These are phyloP conservation scores for Oryza glaberrima DNA, from an alignment of 176 grass and related monocot genomes.

Conservation along the genomic window DNA sequence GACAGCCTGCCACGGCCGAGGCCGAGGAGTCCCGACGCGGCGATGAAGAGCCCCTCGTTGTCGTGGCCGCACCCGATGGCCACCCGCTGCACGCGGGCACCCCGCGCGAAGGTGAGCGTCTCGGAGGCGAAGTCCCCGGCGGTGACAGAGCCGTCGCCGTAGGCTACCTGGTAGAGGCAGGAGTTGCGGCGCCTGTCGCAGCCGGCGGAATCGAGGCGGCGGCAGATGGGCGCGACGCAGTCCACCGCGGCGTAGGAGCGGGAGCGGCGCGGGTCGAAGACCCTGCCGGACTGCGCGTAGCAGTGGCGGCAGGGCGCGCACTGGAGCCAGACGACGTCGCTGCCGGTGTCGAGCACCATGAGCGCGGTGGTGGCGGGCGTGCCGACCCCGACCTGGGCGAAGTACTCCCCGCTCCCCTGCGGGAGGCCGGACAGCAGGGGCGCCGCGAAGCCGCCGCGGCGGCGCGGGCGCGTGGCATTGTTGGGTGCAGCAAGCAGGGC, in stretches of 20 bases:
- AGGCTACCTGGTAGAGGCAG: slow-evolving; percentile 70
- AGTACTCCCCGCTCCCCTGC: slow-evolving; percentile 65
- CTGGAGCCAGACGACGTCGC: slow-evolving; percentile 59
- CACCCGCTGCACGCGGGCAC: slow-evolving; percentile 40
- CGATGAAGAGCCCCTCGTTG: slow-evolving; percentile 66
- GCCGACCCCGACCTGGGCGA: slow-evolving; percentile 50
- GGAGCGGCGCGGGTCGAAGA: slow-evolving; percentile 53
- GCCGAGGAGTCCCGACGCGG: slow-evolving; percentile 57
- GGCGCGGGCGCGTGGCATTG: neutral
- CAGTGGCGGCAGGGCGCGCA: slow-evolving; percentile 57
- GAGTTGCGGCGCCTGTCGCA: slow-evolving; percentile 43
- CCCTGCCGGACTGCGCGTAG: slow-evolving; percentile 48
- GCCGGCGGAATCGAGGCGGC: slow-evolving; percentile 43
- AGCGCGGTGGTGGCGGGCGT: slow-evolving; percentile 45
- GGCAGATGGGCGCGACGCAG: slow-evolving; percentile 48
- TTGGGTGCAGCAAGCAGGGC: neutral
- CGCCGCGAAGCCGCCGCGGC: slow-evolving; percentile 34
- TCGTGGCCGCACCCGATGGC: slow-evolving; percentile 66
- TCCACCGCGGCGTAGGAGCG: slow-evolving; percentile 45
- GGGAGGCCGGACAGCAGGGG: slow-evolving; percentile 52
- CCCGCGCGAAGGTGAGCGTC: slow-evolving; percentile 56
- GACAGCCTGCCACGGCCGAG: slow-evolving; percentile 54
- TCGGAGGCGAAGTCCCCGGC: slow-evolving; percentile 55
- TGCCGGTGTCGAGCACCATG: slow-evolving; percentile 66
- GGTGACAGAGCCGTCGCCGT: slow-evolving; percentile 66